Conservation (phyloP, 345 rosid species). For the Citropsis articulata region DNA sequence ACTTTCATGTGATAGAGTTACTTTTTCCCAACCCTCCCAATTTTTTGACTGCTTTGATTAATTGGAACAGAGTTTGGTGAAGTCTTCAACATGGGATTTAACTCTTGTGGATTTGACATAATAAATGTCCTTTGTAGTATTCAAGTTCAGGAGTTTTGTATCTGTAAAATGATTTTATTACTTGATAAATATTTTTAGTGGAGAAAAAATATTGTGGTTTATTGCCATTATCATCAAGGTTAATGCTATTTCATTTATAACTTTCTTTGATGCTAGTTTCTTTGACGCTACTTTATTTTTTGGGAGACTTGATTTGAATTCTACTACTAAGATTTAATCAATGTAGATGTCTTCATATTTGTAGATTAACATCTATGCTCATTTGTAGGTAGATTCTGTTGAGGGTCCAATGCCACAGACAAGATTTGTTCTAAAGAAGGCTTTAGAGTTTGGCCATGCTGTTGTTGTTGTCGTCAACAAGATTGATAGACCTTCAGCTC, state of each 20-base stretch:
- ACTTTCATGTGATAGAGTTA: not conserved
- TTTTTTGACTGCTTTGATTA: not conserved
- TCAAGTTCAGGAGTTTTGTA: not conserved
- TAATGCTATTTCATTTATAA: not conserved
- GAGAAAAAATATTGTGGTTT: not conserved
- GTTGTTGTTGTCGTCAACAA: constrained; percentile 97
- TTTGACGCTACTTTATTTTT: too few relatives aligned
- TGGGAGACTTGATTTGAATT: constrained; percentile 5
- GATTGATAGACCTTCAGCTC: constrained; percentile 95
- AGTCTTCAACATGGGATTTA: not conserved
- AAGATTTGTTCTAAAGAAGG: constrained; percentile 94
- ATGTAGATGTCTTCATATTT: not conserved
- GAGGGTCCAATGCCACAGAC: constrained; percentile 99
- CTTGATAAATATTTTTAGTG: not conserved
- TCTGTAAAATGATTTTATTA: not conserved
- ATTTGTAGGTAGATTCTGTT: constrained; percentile 85
- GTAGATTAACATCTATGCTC: constrained; percentile 5
- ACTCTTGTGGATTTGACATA: not conserved
- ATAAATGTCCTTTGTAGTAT: not conserved
- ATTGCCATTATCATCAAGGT: not conserved
- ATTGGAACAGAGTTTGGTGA: not conserved
- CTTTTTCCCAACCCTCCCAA: not conserved
- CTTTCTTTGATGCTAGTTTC: not conserved
- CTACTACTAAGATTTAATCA: not conserved
- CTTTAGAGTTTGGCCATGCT: constrained; percentile 91